Evolutionary conservation across 208 protist species (phyloP).

Genomic region (Trypanosoma avium): DNA sequence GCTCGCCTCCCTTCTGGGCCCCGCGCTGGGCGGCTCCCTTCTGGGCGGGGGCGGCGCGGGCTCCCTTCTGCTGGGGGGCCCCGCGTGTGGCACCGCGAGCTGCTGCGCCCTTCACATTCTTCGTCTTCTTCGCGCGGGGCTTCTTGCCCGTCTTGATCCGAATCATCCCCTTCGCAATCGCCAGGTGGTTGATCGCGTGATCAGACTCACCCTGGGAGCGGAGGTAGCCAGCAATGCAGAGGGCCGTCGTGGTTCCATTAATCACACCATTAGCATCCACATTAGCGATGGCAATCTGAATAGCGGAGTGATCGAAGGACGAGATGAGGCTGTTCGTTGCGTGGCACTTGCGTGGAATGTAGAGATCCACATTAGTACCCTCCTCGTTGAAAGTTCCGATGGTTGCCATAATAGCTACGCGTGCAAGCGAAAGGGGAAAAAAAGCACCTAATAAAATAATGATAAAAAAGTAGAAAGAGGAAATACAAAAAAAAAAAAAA

Average conservation of each 20-base stretch:
- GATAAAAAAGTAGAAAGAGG: neutral
- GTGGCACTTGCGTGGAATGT: constrained; percentile 97
- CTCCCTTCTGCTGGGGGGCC: constrained; percentile 10
- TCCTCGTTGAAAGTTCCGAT: constrained; percentile 93
- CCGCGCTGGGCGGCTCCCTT: constrained; percentile 31
- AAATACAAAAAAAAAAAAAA: neutral
- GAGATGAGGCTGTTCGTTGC: constrained; percentile 95
- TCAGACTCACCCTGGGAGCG: constrained; percentile 93
- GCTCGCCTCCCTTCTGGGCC: constrained; percentile 15
- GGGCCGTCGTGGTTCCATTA: constrained; percentile 91
- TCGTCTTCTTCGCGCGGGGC: constrained; percentile 54
- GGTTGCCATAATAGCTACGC: constrained; percentile 53
- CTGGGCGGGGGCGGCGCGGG: constrained; percentile 7
- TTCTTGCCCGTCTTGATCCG: constrained; percentile 87
- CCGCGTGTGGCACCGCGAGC: constrained; percentile 13
- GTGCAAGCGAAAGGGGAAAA: neutral
- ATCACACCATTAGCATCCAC: constrained; percentile 91
- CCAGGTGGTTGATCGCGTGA: constrained; percentile 94
- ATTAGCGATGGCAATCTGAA: constrained; percentile 96
- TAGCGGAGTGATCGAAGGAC: constrained; percentile 94
- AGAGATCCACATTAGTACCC: constrained; percentile 93
- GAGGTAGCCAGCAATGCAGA: constrained; percentile 95
- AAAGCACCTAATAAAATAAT: constrained; percentile 16
- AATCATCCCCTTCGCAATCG: constrained; percentile 77
- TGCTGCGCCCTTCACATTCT: constrained; percentile 37